Percentiles rank a stretch among this genome's conserved stretches.
These are phyloP conservation scores for Helotiales sp. DNA, from an alignment of 2,329 filamentous ascomycete species.

Conservation along the genomic window DNA sequence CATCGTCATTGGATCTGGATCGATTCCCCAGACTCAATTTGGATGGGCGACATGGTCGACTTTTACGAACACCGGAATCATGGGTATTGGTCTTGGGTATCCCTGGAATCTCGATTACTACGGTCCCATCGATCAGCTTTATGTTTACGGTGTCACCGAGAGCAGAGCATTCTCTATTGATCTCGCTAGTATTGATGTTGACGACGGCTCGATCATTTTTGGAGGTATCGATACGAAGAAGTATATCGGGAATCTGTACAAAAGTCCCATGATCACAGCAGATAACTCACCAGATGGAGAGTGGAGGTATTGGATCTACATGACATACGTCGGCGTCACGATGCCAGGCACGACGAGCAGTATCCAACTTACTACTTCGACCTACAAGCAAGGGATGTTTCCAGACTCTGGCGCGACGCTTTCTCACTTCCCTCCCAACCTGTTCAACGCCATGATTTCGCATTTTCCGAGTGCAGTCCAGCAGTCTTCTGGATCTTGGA, in stretches of 20 bases:
- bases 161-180: constrained; percentile 21
- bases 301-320: constrained; percentile 19
- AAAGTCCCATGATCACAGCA: constrained; percentile 13
- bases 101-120: constrained; percentile 9
- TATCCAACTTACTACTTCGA: not conserved
- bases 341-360: constrained; percentile 4
- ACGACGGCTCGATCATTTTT: constrained; percentile 20
- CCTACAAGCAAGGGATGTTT: constrained; percentile 9
- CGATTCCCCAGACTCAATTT: not conserved
- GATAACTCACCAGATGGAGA: constrained; percentile 3
- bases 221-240: constrained; percentile 22
- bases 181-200: constrained; percentile 13
- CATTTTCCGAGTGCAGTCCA: constrained; percentile 12
- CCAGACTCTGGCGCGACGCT: constrained; percentile 15
- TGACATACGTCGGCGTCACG: constrained; percentile 14
- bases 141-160: constrained; percentile 8
- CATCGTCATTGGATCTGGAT: constrained; percentile 8
- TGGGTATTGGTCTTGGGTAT: constrained; percentile 9
- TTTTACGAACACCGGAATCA: constrained; percentile 3
- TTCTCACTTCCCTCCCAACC: constrained; percentile 4
- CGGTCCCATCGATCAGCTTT: constrained; percentile 14
- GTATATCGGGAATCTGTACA: constrained; percentile 16
- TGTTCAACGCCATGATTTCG: constrained; percentile 6
- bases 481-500: constrained; percentile 5
- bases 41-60: not conserved